Evolutionary conservation across 768 basidiomycete genomes (phyloP).

Genomic region (Trametes punicea): DNA sequence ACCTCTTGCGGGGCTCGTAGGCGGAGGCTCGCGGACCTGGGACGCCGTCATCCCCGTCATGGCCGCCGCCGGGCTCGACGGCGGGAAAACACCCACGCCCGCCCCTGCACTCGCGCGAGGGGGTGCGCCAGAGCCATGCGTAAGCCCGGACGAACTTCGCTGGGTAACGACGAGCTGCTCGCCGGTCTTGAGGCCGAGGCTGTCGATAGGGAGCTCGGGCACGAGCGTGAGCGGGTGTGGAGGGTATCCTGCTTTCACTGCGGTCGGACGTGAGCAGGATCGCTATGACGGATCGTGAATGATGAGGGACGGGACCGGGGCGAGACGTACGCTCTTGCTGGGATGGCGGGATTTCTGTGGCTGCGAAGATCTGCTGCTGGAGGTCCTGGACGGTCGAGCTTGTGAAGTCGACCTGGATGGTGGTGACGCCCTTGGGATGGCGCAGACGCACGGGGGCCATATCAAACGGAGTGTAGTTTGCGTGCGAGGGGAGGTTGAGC

Average conservation of each 20-base stretch:
- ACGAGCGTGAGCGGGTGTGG: conserved; percentile 68
- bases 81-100: conserved; percentile 7
- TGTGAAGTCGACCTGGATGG: conserved; percentile 61
- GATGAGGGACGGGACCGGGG: too few relatives aligned
- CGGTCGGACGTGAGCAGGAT: neutral
- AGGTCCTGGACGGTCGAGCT: conserved; percentile 69
- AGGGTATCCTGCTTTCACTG: conserved; percentile 85
- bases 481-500: too few relatives aligned
- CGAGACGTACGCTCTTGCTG: conserved; percentile 60
- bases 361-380: conserved; percentile 62
- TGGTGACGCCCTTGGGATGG: conserved; percentile 80
- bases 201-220: conserved; percentile 70
- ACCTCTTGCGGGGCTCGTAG: conserved; percentile 21
- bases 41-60: conserved; percentile 25
- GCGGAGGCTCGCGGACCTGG: conserved; percentile 18
- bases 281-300: neutral
- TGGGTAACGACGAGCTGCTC: conserved; percentile 84
- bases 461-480: neutral
- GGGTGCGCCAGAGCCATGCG: conserved; percentile 2
- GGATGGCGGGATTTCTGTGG: conserved; percentile 68
- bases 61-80: conserved; percentile 25
- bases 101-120: conserved; percentile 1
- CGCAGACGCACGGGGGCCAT: conserved; percentile 80
- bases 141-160: conserved; percentile 25
- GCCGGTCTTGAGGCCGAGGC: conserved; percentile 71